Base-by-base conservation (phyloP, 306 rosid species). In the Rosa chinensis region DNA sequence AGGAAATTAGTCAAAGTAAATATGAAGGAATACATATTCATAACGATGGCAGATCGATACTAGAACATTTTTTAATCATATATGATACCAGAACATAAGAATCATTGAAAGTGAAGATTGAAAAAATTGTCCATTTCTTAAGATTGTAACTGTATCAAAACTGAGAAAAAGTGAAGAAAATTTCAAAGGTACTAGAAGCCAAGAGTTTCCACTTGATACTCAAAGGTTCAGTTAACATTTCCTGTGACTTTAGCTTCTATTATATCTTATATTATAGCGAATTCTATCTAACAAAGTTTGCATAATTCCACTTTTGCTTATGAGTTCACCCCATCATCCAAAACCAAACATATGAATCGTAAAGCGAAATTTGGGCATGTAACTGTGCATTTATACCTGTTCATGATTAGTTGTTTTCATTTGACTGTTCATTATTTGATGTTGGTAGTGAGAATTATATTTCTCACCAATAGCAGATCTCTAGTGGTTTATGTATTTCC, bases 11-110 rank as follows among this genome's bases (percentile, higher is more conserved):
- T 8, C 62, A 67, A 37, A 67, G n/a, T 62, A 77, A 78, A 72
- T 68, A 66, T 20, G 76, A 35, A 74, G n/a, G n/a, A n/a, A n/a
- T n/a, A 56, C 53, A 73, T 61, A 78, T 75, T 79, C 39, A 52
- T 73, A 48, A 40, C 10, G 37, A 74, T 58, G 80, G 18, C 17
- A 52, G 16, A 63, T 59, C 4, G 23, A 75, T 67, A 25, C 35
- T 4, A 66, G 62, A 72, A 49, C 25, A 21, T 21, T 21, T 56
- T 56, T 8, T n/a, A 56, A n/a, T 25, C 28, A 56, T 7, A 13
- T 25, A 25, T 10, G 45, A 77, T 68, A 37, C 17, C 10, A 72
- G 53, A 73, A 20, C 47, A 47, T 47, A 12, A 55, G 35, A 55
- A 53, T 28, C 48, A 53, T 0, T 49, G 63, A 32, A 32, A 8